These are phyloP conservation scores for Trifolium pratense DNA, from an alignment of 306 rosid species.

Conservation along the genomic window DNA sequence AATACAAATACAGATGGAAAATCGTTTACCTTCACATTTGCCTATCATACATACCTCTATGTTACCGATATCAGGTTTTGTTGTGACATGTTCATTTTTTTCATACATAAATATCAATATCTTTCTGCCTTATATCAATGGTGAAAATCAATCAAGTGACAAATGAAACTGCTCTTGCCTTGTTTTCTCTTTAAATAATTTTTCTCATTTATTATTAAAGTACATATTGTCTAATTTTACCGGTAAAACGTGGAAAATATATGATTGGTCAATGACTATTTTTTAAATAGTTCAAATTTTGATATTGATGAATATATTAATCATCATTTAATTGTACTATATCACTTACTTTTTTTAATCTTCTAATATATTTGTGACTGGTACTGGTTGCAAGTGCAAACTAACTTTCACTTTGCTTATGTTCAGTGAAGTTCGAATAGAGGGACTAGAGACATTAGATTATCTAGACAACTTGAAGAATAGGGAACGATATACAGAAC, in stretches of 20 bases:
- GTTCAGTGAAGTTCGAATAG: slow-evolving; percentile 80
- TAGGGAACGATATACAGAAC: slow-evolving; percentile 73
- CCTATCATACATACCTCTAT: slow-evolving; percentile 67
- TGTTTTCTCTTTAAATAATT: slow-evolving; percentile 6
- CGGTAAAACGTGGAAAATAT: too few relatives aligned
- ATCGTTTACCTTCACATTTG: slow-evolving; percentile 73
- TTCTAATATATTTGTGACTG: too few relatives aligned
- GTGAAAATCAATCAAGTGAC: too few relatives aligned
- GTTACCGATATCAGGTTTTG: slow-evolving; percentile 73
- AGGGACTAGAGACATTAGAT: slow-evolving; percentile 84
- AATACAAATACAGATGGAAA: slow-evolving; percentile 76
- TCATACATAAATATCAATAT: neutral
- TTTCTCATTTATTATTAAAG: neutral
- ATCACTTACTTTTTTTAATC: too few relatives aligned
- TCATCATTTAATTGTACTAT: too few relatives aligned
- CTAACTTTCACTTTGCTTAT: slow-evolving; percentile 34
- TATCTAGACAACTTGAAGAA: slow-evolving; percentile 80
- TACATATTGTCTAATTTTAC: too few relatives aligned
- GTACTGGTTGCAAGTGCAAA: slow-evolving; percentile 4
- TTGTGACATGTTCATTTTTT: neutral
- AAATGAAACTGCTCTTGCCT: slow-evolving; percentile 11
- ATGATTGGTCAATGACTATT: too few relatives aligned
- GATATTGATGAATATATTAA: too few relatives aligned
- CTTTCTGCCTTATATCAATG: too few relatives aligned
- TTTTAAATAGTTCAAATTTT: too few relatives aligned